A percentile compares a stretch with the other conserved stretches of the same genome.
Evolutionary conservation across 179 eudicot genomes (phyloP).

Genomic region (Kewa caespitosa): DNA sequence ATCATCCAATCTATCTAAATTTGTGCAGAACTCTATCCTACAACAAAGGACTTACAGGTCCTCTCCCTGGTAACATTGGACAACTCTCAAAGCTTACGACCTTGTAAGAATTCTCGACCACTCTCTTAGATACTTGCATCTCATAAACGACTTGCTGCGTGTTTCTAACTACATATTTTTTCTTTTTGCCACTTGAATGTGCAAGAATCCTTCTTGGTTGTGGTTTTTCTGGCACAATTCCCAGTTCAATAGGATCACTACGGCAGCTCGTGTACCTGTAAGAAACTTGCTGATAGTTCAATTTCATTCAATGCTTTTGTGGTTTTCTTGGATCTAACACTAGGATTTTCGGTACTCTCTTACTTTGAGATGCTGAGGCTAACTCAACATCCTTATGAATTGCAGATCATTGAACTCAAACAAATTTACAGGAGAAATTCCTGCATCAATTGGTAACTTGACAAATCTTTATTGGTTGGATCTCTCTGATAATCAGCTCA

Average conservation of each 20-base stretch:
- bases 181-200: slow-evolving; percentile 6
- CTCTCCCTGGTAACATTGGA: slow-evolving; percentile 65
- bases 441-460: slow-evolving; percentile 51
- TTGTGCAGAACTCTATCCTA: slow-evolving; percentile 69
- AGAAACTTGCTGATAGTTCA: slow-evolving; percentile 25
- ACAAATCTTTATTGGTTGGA: slow-evolving; percentile 45
- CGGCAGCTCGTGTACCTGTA: slow-evolving; percentile 48
- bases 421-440: slow-evolving; percentile 54
- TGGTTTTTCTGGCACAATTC: slow-evolving; percentile 59
- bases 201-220: slow-evolving; percentile 59
- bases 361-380: not conserved
- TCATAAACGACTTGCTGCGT: not conserved
- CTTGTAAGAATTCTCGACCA: slow-evolving; percentile 46
- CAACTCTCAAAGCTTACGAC: slow-evolving; percentile 45
- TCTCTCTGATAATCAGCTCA: slow-evolving; percentile 45
- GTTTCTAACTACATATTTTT: slow-evolving; percentile 12
- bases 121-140: slow-evolving; percentile 4
- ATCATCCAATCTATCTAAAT: slow-evolving; percentile 8
- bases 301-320: not conserved
- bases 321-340: not conserved
- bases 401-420: slow-evolving; percentile 72
- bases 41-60: slow-evolving; percentile 58
- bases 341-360: not conserved
- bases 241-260: slow-evolving; percentile 57
- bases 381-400: not conserved